Conservation (phyloP, 306 rosid species). For the Cotoneaster glaucophyllus region DNA sequence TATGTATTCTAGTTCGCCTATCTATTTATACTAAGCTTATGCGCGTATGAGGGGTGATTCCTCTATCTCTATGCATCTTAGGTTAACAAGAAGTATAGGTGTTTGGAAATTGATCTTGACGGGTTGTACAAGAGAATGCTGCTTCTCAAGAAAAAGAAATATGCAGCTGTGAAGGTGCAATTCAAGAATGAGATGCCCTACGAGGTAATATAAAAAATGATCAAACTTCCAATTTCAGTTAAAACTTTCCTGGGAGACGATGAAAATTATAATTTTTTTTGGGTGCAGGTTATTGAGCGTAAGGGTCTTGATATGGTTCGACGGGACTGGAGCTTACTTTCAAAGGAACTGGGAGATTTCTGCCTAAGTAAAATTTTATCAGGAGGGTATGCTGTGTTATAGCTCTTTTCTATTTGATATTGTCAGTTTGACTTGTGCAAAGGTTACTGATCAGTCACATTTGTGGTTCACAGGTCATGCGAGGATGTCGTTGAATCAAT, state of each 20-base stretch:
- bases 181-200: constrained; percentile 60
- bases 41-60: not conserved
- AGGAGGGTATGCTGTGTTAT: constrained; percentile 64
- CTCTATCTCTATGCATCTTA: constrained; percentile 26
- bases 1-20: not conserved
- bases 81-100: constrained; percentile 91
- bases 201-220: constrained; percentile 48
- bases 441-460: constrained; percentile 2
- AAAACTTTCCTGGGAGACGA: constrained; percentile 14
- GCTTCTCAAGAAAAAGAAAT: constrained; percentile 94
- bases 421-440: not conserved
- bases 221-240: constrained; percentile 1
- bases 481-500: constrained; percentile 94
- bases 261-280: constrained; percentile 7
- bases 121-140: constrained; percentile 97
- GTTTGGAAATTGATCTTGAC: constrained; percentile 93
- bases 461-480: constrained; percentile 53
- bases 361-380: constrained; percentile 87
- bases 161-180: constrained; percentile 85
- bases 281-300: constrained; percentile 77
- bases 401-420: not conserved
- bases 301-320: constrained; percentile 99
- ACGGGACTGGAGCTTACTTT: constrained; percentile 91
- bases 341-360: constrained; percentile 92
- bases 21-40: not conserved